phyloP scores from a whole-genome alignment of 169 alveolate genomes.

The Cryptosporidium tyzzeri region DNA sequence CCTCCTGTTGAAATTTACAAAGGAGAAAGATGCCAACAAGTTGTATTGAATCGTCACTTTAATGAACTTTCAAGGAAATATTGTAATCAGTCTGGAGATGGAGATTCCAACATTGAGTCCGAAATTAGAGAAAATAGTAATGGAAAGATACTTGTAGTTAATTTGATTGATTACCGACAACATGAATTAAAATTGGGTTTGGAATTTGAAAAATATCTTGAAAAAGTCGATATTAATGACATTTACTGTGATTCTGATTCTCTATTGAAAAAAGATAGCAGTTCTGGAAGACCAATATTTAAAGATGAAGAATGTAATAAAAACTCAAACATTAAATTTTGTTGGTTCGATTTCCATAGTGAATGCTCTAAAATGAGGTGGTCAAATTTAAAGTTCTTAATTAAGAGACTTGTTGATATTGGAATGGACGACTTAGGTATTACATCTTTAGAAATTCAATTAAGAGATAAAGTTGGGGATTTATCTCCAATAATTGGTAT shows the following conservation, averaged over 20 bases:
- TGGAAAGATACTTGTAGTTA: conserved; percentile 84
- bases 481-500: conserved; percentile 55
- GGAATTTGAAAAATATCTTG: conserved; percentile 76
- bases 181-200: conserved; percentile 81
- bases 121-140: conserved; percentile 62
- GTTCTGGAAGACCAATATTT: conserved; percentile 11
- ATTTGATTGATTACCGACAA: conserved; percentile 89
- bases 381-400: conserved; percentile 84
- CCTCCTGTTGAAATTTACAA: conserved; percentile 84
- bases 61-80: conserved; percentile 78
- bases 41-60: conserved; percentile 81
- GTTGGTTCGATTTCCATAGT: conserved; percentile 93
- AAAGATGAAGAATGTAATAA: conserved; percentile 18
- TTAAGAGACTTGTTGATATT: conserved; percentile 65
- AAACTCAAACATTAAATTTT: conserved; percentile 77
- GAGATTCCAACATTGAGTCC: not conserved
- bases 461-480: conserved; percentile 2
- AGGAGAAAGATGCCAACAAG: conserved; percentile 77
- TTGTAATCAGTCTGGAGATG: conserved; percentile 32
- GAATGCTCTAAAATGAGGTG: conserved; percentile 92
- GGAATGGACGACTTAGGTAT: conserved; percentile 56
- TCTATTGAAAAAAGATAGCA: not conserved
- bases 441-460: conserved; percentile 49
- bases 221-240: conserved; percentile 59
- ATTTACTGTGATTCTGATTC: conserved; percentile 5